These are phyloP conservation scores for Penicillium lividum DNA, from an alignment of 495 filamentous ascomycete species.

Conservation along the genomic window DNA sequence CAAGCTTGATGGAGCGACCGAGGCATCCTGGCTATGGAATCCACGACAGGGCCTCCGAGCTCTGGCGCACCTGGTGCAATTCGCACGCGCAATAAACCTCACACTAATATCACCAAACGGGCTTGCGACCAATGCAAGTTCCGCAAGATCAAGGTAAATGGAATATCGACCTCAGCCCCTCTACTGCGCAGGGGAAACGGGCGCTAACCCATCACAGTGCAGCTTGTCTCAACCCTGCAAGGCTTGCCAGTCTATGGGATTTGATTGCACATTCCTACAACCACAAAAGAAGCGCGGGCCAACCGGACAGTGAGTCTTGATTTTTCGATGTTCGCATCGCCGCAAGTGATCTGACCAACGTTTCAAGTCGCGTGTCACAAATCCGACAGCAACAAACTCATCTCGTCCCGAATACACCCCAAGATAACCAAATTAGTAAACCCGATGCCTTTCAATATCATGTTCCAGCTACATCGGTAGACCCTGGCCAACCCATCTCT, in stretches of 20 bases:
- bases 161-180: constrained; percentile 5
- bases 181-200: constrained; percentile 8
- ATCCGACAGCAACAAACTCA: constrained; percentile 44
- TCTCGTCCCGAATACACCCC: constrained; percentile 18
- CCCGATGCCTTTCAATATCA: constrained; percentile 26
- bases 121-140: constrained; percentile 48
- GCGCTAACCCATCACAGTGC: constrained; percentile 34
- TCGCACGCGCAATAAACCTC: constrained; percentile 31
- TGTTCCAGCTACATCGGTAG: constrained; percentile 21
- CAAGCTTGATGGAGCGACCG: constrained; percentile 19
- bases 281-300: constrained; percentile 48
- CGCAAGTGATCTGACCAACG: constrained; percentile 9
- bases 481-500: constrained; percentile 20
- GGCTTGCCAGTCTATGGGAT: constrained; percentile 40
- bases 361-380: constrained; percentile 39
- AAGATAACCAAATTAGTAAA: constrained; percentile 17
- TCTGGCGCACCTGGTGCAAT: constrained; percentile 26
- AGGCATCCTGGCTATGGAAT: constrained; percentile 23
- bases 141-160: constrained; percentile 44
- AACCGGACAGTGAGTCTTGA: constrained; percentile 40
- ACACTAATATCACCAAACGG: constrained; percentile 33
- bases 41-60: constrained; percentile 22
- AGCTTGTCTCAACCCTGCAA: constrained; percentile 44
- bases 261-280: constrained; percentile 48
- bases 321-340: constrained; percentile 4